phyloP scores from a whole-genome alignment of 495 filamentous ascomycete genomes.

The Lineolata rhizophorae region DNA sequence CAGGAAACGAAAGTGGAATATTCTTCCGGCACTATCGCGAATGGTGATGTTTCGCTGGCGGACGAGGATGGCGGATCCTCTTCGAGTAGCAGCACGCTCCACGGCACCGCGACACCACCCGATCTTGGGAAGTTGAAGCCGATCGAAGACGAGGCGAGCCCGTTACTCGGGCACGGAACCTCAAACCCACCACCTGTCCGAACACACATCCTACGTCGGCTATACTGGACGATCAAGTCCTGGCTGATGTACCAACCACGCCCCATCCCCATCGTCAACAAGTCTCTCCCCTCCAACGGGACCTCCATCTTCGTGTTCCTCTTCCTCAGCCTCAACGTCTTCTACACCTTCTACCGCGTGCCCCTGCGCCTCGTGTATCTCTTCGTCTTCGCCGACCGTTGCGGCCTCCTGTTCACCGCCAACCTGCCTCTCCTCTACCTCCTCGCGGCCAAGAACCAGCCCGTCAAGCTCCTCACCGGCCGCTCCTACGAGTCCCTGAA shows the following conservation, averaged over 20 bases:
- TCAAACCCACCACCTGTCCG: no score
- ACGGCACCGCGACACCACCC: no score
- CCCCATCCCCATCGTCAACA: conserved; percentile 30
- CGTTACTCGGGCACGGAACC: no score
- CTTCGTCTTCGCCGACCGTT: conserved; percentile 33
- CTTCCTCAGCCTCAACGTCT: conserved; percentile 31
- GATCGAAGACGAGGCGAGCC: no score
- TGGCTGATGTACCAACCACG: conserved; percentile 30
- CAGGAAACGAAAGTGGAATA: no score
- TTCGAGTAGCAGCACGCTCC: no score
- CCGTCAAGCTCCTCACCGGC: conserved; percentile 32
- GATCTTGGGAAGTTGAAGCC: no score
- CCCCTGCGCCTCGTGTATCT: conserved; percentile 22
- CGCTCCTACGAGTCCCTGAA: conserved; percentile 42
- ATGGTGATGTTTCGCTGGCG: no score
- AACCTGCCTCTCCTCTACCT: conserved; percentile 40
- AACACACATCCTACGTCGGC: no score
- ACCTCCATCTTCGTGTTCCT: conserved; percentile 25
- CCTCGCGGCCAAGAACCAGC: conserved; percentile 40
- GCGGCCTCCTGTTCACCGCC: conserved; percentile 29
- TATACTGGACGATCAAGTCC: no score
- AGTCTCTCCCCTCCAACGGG: conserved; percentile 28
- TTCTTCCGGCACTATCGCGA: no score
- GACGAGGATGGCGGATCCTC: no score
- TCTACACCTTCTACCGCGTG: conserved; percentile 28